Evolutionary conservation across 371 early-diverging fungal species (phyloP).

Genomic region (Syncephalastrum sp.): DNA sequence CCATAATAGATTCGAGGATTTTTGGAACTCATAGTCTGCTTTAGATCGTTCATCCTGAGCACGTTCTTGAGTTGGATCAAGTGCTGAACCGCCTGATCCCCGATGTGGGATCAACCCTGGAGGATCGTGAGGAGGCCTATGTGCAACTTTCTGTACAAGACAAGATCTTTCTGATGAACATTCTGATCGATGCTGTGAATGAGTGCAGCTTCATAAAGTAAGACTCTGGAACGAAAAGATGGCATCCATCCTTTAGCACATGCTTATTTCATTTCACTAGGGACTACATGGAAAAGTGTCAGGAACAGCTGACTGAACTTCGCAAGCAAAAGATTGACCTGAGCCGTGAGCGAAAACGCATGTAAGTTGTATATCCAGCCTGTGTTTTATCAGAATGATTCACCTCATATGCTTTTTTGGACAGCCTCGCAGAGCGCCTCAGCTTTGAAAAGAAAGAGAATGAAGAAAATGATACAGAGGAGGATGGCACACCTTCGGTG

Average conservation of each 20-base stretch:
- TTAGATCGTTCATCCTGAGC: constrained; percentile 50
- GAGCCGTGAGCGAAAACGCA: constrained; percentile 58
- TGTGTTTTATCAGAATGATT: background rate
- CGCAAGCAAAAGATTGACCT: constrained; percentile 66
- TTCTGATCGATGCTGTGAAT: constrained; percentile 52
- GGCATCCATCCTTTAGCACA: background rate
- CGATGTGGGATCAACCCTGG: constrained; percentile 29
- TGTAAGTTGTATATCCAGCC: constrained; percentile 17
- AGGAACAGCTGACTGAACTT: constrained; percentile 51
- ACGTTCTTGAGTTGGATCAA: constrained; percentile 43
- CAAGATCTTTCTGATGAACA: constrained; percentile 48
- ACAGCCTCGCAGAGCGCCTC: constrained; percentile 31
- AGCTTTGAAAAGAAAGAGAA: constrained; percentile 29
- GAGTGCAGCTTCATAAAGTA: constrained; percentile 45
- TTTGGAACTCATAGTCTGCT: background rate
- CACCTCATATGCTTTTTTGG: background rate
- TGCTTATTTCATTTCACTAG: constrained; percentile 21
- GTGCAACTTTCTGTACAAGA: constrained; percentile 42
- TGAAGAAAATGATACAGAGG: constrained; percentile 16
- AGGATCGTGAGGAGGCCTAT: constrained; percentile 49
- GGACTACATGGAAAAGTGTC: constrained; percentile 62
- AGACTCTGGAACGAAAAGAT: constrained; percentile 1
- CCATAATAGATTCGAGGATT: background rate
- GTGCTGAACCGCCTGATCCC: constrained; percentile 53
- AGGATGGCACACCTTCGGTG: constrained; percentile 6